These are phyloP conservation scores for Alternaria infectoria DNA, from an alignment of 2,329 filamentous ascomycete genomes.

Conservation along the genomic window DNA sequence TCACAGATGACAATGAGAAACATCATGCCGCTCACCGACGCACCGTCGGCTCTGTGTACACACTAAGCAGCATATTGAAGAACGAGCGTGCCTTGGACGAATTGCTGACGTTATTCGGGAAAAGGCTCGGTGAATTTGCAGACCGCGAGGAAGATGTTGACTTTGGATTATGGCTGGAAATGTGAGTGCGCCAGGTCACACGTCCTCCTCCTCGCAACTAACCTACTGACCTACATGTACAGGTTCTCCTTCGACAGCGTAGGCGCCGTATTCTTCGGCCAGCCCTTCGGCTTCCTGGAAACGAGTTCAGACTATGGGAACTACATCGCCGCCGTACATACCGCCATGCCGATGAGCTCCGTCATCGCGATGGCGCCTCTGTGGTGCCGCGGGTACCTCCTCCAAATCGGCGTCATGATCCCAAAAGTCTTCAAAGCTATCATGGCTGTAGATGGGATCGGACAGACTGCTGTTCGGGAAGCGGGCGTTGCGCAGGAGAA, in stretches of 20 bases:
- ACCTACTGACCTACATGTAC: too few species aligned
- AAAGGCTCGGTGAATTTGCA: too few species aligned
- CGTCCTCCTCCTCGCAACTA: too few species aligned
- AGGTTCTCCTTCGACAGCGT: too few species aligned
- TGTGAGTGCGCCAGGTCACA: too few species aligned
- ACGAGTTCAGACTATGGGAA: constrained; percentile 18
- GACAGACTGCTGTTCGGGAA: too few species aligned
- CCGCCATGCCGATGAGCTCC: background rate
- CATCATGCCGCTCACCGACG: constrained; percentile 12
- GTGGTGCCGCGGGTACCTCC: background rate
- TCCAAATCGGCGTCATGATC: background rate
- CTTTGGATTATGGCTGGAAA: too few species aligned
- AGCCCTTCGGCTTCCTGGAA: constrained; percentile 23
- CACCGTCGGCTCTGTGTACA: constrained; percentile 18
- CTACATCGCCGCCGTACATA: constrained; percentile 39
- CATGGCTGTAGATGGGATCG: background rate
- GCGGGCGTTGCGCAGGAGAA: too few species aligned
- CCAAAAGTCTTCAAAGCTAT: background rate
- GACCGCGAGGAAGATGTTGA: too few species aligned
- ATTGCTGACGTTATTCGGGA: background rate
- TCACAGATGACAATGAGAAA: background rate
- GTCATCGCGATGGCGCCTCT: background rate
- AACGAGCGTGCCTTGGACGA: constrained; percentile 6
- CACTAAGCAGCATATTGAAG: constrained; percentile 20
- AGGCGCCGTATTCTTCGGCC: constrained; percentile 10